Evolutionary conservation across 2,329 filamentous ascomycete genomes (phyloP).

Genomic region (Fusarium sp.): DNA sequence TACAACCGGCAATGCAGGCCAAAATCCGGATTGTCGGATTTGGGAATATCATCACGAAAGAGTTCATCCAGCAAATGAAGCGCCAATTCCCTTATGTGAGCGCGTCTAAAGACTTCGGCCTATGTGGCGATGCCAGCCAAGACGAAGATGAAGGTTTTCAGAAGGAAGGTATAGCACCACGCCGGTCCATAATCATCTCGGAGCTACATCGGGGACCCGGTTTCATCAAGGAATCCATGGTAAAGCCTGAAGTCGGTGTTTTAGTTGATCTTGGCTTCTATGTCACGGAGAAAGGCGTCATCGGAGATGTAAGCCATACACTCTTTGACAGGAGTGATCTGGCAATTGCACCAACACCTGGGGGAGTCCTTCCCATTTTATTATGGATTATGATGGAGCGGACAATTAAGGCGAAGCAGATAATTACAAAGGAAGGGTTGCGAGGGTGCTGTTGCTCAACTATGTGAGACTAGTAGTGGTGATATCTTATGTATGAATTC

Average conservation of each 20-base stretch:
- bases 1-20: background rate
- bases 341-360: slow-evolving; percentile 6
- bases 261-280: slow-evolving; percentile 5
- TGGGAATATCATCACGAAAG: background rate
- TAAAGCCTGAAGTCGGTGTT: background rate
- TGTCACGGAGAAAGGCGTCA: background rate
- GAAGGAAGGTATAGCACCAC: too few species aligned
- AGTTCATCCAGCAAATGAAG: slow-evolving; percentile 1
- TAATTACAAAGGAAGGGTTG: rapidly evolving
- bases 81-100: background rate
- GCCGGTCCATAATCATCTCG: background rate
- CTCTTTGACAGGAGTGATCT: background rate
- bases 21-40: background rate
- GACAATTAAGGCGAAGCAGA: background rate
- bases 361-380: background rate
- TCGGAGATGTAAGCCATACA: background rate
- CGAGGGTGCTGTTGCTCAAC: background rate
- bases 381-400: slow-evolving; percentile 14
- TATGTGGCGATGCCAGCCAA: too few species aligned
- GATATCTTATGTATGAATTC: rapidly evolving
- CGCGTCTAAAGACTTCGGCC: background rate
- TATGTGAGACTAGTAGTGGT: background rate
- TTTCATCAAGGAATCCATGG: background rate
- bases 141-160: too few species aligned
- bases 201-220: slow-evolving; percentile 1